Conservation (phyloP, 2,329 filamentous ascomycete species). For the Colletotrichum caudatum region DNA sequence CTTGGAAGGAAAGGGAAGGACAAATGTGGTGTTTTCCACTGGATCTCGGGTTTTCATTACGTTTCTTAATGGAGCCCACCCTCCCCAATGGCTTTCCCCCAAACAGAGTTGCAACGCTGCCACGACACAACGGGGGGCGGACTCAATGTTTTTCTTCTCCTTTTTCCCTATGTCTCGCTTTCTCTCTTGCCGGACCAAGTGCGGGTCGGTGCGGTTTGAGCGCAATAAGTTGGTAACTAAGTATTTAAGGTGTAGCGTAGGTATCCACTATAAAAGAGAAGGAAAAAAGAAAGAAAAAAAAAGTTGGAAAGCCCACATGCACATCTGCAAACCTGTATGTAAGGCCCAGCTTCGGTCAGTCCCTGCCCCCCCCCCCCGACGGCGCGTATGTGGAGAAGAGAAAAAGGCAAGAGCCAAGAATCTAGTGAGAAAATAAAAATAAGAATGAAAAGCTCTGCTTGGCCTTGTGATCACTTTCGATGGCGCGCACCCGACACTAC, state of each 20-base stretch:
- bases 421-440: constrained; percentile 2
- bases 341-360: constrained; percentile 8
- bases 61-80: constrained; percentile 36
- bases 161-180: no score
- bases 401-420: constrained; percentile 16
- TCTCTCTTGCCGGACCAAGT: background rate
- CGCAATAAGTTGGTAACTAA: background rate
- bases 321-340: background rate
- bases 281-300: background rate
- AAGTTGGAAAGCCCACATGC: constrained; percentile 19
- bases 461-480: constrained; percentile 42
- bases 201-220: no score
- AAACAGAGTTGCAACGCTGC: constrained; percentile 17
- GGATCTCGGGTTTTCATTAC: constrained; percentile 43
- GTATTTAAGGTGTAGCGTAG: background rate
- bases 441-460: constrained; percentile 34
- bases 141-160: background rate
- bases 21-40: constrained; percentile 35
- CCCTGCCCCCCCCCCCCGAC: background rate
- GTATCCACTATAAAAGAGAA: background rate
- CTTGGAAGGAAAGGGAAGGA: background rate
- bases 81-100: constrained; percentile 3
- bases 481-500: constrained; percentile 33
- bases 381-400: constrained; percentile 33
- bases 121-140: background rate